Percentiles rank a stretch among this genome's conserved stretches.
Evolutionary conservation across 768 basidiomycete genomes (phyloP).

Genomic region (Hericium alpestre): DNA sequence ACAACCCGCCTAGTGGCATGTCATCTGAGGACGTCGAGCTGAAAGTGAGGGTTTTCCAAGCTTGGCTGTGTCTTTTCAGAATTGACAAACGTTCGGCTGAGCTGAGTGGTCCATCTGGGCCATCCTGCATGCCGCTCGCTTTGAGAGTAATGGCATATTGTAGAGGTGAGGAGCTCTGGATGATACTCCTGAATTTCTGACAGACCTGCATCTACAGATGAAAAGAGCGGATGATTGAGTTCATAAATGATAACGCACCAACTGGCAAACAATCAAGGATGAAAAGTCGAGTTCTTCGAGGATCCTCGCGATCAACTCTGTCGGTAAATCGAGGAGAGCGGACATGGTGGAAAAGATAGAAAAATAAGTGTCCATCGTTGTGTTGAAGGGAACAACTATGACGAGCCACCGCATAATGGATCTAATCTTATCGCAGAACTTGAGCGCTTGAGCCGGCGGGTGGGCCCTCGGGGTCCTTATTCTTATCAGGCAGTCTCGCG

Average conservation of each 20-base stretch:
- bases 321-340: neutral
- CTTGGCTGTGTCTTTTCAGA: slow-evolving; percentile 1
- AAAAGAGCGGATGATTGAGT: too few relatives aligned
- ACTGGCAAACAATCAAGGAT: slow-evolving; percentile 2
- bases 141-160: slow-evolving; percentile 8
- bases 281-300: neutral
- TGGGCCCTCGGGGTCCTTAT: slow-evolving; percentile 8
- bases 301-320: slow-evolving; percentile 4
- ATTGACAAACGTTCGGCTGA: slow-evolving; percentile 1
- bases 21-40: neutral
- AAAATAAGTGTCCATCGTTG: neutral
- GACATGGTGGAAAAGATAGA: neutral
- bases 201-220: neutral
- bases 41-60: slow-evolving; percentile 9
- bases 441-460: neutral
- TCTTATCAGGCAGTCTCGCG: neutral
- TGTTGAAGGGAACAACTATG: neutral
- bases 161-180: slow-evolving; percentile 4
- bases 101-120: neutral
- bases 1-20: neutral
- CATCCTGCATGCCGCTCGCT: slow-evolving; percentile 7
- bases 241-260: neutral
- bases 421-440: slow-evolving; percentile 6
- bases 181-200: slow-evolving; percentile 2
- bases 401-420: neutral